These are phyloP conservation scores for Anisodus acutangulus DNA, from an alignment of 257 asterid genomes.

Conservation along the genomic window DNA sequence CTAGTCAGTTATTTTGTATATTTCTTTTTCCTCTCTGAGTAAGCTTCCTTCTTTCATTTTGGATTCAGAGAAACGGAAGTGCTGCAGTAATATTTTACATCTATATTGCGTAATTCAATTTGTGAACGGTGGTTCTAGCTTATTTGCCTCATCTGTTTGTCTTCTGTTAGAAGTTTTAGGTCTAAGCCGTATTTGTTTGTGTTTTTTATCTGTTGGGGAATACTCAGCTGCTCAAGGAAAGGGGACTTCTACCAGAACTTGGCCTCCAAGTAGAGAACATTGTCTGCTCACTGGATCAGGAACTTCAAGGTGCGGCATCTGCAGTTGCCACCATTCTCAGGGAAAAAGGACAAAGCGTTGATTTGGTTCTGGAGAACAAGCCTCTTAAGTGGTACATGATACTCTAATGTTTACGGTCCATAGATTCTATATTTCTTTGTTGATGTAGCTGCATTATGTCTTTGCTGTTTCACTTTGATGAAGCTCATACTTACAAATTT, in stretches of 20 bases:
- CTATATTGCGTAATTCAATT: background rate
- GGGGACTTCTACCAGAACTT: slow-evolving; percentile 79
- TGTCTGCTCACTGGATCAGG: slow-evolving; percentile 80
- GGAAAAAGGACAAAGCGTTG: slow-evolving; percentile 82
- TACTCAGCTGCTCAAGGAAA: slow-evolving; percentile 85
- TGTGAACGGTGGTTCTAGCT: background rate
- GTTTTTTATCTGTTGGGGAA: background rate
- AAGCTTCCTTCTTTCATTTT: background rate
- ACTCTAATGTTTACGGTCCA: background rate
- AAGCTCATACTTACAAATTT: background rate
- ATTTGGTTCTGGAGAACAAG: slow-evolving; percentile 86
- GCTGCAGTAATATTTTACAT: background rate
- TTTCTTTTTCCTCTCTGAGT: background rate
- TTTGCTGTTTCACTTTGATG: background rate
- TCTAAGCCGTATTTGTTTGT: background rate
- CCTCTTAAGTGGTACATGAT: slow-evolving; percentile 80
- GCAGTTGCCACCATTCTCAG: slow-evolving; percentile 78
- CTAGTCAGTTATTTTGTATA: background rate
- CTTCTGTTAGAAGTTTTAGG: slow-evolving; percentile 4
- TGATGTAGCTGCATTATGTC: background rate
- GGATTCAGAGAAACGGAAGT: background rate
- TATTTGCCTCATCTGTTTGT: slow-evolving; percentile 8
- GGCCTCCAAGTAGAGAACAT: slow-evolving; percentile 68
- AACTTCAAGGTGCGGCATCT: slow-evolving; percentile 81
- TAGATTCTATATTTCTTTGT: slow-evolving; percentile 5